phyloP scores from a whole-genome alignment of 129 eudicot species.

The Escallonia herrerae region DNA sequence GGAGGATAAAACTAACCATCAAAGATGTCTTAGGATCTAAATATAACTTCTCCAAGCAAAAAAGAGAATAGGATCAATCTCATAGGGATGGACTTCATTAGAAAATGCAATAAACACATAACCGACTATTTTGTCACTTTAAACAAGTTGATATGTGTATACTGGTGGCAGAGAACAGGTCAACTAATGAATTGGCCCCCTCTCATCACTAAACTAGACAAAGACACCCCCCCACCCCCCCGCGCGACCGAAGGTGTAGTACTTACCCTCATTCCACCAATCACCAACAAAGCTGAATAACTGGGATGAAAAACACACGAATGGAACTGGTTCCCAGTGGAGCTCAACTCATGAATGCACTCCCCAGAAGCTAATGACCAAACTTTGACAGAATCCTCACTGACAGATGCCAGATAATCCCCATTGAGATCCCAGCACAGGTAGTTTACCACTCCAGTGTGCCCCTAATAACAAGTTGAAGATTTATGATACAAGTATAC shows the following conservation, averaged over 20 bases:
- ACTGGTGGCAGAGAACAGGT: no score
- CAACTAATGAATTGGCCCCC: no score
- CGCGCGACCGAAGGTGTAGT: neutral
- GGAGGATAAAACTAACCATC: no score
- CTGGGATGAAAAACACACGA: conserved; percentile 99
- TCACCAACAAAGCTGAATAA: conserved; percentile 82
- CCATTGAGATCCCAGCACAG: conserved; percentile 93
- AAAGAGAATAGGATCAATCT: no score
- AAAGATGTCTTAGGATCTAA: no score
- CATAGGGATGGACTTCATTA: no score
- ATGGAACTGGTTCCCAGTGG: conserved; percentile 84
- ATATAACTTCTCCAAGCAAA: no score
- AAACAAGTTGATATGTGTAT: no score
- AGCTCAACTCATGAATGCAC: conserved; percentile 75
- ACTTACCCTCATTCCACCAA: conserved; percentile 76
- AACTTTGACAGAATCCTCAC: conserved; percentile 80
- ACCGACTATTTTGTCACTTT: no score
- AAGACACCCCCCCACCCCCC: no score
- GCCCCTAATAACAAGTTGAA: conserved; percentile 43
- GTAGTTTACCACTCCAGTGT: conserved; percentile 68
- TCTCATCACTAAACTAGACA: no score
- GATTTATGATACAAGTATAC: neutral
- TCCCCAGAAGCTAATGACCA: conserved; percentile 83
- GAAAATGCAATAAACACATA: no score
- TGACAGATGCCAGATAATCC: conserved; percentile 80